Evolutionary conservation across 139 green algal genomes (phyloP).

Genomic region (Penium margaritaceum): DNA sequence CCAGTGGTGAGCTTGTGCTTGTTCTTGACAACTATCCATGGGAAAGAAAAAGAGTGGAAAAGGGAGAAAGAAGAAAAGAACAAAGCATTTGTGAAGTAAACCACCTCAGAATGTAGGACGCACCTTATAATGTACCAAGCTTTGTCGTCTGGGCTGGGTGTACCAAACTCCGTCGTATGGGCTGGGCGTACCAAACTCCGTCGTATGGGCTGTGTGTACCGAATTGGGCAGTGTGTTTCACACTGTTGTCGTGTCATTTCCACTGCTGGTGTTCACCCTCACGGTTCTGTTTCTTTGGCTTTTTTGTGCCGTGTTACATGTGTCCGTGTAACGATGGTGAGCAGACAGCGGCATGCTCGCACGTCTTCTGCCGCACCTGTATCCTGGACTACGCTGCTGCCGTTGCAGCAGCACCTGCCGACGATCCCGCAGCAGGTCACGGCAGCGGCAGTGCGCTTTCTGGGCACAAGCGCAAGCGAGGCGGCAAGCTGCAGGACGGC

Average conservation of each 20-base stretch:
- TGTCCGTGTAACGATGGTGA: no score
- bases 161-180: no score
- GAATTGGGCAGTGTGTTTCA: no score
- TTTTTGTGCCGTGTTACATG: not conserved
- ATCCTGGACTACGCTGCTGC: slow-evolving; percentile 57
- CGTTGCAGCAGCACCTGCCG: not conserved
- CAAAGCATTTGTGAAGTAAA: no score
- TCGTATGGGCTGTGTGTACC: no score
- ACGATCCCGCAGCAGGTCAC: not conserved
- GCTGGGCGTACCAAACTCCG: no score
- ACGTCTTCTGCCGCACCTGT: slow-evolving; percentile 76
- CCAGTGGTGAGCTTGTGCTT: slow-evolving; percentile 14
- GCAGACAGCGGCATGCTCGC: no score
- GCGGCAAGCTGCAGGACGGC: not conserved
- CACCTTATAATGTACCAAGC: no score
- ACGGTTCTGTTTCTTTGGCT: not conserved
- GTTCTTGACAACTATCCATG: not conserved
- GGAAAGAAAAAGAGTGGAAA: not conserved
- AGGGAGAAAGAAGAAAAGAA: not conserved
- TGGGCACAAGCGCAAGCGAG: not conserved
- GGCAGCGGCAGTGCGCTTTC: not conserved
- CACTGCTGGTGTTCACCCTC: not conserved
- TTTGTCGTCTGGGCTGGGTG: no score
- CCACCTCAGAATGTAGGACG: no score
- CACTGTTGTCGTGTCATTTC: not conserved